Evolutionary conservation across 306 rosid species (phyloP).

Genomic region (Malus asiatica): DNA sequence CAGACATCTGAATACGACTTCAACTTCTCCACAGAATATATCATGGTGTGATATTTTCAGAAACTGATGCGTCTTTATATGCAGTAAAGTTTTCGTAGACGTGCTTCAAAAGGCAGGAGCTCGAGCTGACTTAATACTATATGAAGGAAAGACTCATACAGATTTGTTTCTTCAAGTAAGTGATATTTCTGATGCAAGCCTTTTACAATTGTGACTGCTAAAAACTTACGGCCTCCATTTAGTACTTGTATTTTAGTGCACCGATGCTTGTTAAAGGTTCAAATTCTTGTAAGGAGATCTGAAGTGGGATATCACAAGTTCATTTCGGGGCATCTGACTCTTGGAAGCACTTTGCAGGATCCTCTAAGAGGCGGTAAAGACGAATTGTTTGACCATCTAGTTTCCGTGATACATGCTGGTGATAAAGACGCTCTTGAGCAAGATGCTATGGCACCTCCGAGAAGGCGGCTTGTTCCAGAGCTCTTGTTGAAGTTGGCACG

Average conservation of each 20-base stretch:
- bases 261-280: background rate
- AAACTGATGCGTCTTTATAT: conserved; percentile 18
- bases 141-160: conserved; percentile 85
- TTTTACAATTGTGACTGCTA: background rate
- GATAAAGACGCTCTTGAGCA: conserved; percentile 68
- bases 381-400: conserved; percentile 57
- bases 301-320: background rate
- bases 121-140: conserved; percentile 55
- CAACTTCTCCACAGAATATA: background rate
- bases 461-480: conserved; percentile 81
- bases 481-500: conserved; percentile 59
- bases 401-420: conserved; percentile 56
- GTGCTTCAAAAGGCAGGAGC: conserved; percentile 62
- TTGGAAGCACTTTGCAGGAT: conserved; percentile 49
- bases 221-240: background rate
- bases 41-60: background rate
- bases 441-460: conserved; percentile 57
- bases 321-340: background rate
- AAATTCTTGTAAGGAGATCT: background rate
- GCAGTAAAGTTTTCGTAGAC: conserved; percentile 61
- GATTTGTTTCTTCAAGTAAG: conserved; percentile 94
- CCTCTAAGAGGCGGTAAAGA: conserved; percentile 91
- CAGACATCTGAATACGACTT: background rate
- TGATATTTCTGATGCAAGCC: background rate
- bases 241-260: background rate